A percentile compares a stretch with the other conserved stretches of the same genome.
These are phyloP conservation scores for Sisymbrium irio DNA, from an alignment of 345 rosid genomes.

Conservation along the genomic window DNA sequence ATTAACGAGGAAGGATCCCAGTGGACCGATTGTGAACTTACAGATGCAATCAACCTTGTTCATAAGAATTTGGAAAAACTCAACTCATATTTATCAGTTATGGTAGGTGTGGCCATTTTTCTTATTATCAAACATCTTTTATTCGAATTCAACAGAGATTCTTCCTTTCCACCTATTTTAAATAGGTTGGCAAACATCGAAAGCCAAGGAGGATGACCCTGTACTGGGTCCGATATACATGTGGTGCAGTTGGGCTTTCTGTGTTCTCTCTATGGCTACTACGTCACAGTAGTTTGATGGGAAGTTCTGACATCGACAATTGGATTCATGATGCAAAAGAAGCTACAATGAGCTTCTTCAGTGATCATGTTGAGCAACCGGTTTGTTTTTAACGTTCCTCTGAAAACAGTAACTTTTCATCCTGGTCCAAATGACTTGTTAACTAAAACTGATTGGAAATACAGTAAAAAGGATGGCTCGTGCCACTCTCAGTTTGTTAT, in stretches of 20 bases:
- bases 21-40: constrained; percentile 74
- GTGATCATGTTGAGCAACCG: constrained; percentile 94
- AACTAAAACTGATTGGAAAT: background rate
- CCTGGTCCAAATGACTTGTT: constrained; percentile 14
- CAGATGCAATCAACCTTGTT: constrained; percentile 60
- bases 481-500: constrained; percentile 8
- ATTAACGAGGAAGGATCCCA: constrained; percentile 61
- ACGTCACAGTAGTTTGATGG: constrained; percentile 84
- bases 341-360: constrained; percentile 63
- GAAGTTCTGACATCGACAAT: constrained; percentile 86
- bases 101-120: constrained; percentile 43
- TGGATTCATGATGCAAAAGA: constrained; percentile 84
- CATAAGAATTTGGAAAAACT: constrained; percentile 66
- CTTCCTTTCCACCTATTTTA: constrained; percentile 1
- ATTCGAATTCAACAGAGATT: background rate
- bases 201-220: constrained; percentile 68
- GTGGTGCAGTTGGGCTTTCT: constrained; percentile 81
- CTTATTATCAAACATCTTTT: background rate
- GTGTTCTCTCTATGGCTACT: constrained; percentile 77
- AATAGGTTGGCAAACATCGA: constrained; percentile 69
- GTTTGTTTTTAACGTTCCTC: constrained; percentile 42
- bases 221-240: constrained; percentile 76
- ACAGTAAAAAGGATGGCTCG: background rate
- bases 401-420: background rate
- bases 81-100: constrained; percentile 55